A percentile compares a stretch with the other conserved stretches of the same genome.
These are phyloP conservation scores for Elongisporangium undulatum DNA, from an alignment of 352 stramenopile genomes.

Conservation along the genomic window DNA sequence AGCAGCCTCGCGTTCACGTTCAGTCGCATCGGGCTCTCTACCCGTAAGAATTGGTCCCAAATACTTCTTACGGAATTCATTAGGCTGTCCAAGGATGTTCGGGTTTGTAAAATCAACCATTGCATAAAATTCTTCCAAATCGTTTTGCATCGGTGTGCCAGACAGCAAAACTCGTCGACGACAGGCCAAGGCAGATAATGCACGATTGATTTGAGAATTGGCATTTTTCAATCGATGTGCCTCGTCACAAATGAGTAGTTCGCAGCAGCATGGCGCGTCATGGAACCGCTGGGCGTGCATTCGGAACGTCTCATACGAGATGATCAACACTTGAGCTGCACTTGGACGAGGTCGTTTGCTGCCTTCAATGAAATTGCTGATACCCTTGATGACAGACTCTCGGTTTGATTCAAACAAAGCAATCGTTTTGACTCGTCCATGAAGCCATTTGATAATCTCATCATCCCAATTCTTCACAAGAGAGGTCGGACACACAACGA, in stretches of 20 bases:
- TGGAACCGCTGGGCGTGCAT: slow-evolving; percentile 91
- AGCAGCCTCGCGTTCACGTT: slow-evolving; percentile 66
- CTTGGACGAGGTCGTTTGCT: slow-evolving; percentile 54
- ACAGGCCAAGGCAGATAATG: slow-evolving; percentile 77
- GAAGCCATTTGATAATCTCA: slow-evolving; percentile 87
- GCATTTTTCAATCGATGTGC: slow-evolving; percentile 98
- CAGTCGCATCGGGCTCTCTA: slow-evolving; percentile 87
- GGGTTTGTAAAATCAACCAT: slow-evolving; percentile 94
- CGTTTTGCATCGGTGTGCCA: slow-evolving; percentile 98
- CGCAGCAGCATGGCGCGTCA: slow-evolving; percentile 85
- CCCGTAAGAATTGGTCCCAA: slow-evolving; percentile 86
- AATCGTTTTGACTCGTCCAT: slow-evolving; percentile 78
- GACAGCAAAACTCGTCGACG: slow-evolving; percentile 94
- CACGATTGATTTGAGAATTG: slow-evolving; percentile 91
- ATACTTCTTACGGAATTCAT: slow-evolving; percentile 94
- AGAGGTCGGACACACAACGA: slow-evolving; percentile 84
- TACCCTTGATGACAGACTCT: slow-evolving; percentile 78
- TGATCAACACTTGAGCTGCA: slow-evolving; percentile 76
- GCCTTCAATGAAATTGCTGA: slow-evolving; percentile 78
- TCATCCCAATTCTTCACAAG: slow-evolving; percentile 90
- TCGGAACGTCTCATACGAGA: slow-evolving; percentile 91
- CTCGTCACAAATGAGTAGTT: slow-evolving; percentile 98
- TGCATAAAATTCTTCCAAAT: slow-evolving; percentile 98
- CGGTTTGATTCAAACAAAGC: slow-evolving; percentile 80
- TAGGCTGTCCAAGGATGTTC: slow-evolving; percentile 73